phyloP scores from a whole-genome alignment of 441 rosid species.

The Isatis lusitanica region DNA sequence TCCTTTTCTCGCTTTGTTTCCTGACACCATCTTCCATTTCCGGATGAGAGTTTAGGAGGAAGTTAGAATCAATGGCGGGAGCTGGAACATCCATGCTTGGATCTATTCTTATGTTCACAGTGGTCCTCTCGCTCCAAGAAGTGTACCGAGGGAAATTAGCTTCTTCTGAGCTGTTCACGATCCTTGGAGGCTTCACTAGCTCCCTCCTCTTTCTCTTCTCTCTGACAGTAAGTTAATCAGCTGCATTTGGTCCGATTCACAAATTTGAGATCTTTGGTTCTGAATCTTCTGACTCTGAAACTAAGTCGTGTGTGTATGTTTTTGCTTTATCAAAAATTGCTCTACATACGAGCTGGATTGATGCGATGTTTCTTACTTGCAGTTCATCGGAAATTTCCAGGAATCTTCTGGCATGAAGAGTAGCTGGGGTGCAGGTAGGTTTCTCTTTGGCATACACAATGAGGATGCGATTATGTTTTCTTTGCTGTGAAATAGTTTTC shows the following conservation, averaged over 20 bases:
- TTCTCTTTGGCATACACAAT: background rate
- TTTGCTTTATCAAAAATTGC: background rate
- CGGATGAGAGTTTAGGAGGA: background rate
- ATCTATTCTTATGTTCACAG: conserved; percentile 56
- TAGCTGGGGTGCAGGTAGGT: conserved; percentile 78
- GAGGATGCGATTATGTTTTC: background rate
- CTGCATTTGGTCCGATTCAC: conserved; percentile 36
- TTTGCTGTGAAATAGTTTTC: background rate
- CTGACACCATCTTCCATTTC: background rate
- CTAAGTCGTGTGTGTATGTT: background rate
- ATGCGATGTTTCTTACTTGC: conserved; percentile 26
- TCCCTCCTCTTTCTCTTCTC: conserved; percentile 71
- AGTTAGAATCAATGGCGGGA: conserved; percentile 52
- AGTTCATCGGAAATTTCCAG: conserved; percentile 81
- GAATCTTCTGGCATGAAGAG: conserved; percentile 67
- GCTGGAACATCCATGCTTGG: conserved; percentile 70
- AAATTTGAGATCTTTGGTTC: conserved; percentile 30
- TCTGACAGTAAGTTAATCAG: conserved; percentile 50
- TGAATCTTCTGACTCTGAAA: background rate
- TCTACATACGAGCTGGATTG: background rate
- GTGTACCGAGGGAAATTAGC: conserved; percentile 70
- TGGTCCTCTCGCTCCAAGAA: conserved; percentile 65
- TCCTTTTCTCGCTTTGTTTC: background rate
- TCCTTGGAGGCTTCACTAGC: conserved; percentile 78
- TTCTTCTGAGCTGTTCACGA: conserved; percentile 69